Conservation (phyloP, 1,284 basidiomycete genomes). For the Tilletia walkeri region DNA sequence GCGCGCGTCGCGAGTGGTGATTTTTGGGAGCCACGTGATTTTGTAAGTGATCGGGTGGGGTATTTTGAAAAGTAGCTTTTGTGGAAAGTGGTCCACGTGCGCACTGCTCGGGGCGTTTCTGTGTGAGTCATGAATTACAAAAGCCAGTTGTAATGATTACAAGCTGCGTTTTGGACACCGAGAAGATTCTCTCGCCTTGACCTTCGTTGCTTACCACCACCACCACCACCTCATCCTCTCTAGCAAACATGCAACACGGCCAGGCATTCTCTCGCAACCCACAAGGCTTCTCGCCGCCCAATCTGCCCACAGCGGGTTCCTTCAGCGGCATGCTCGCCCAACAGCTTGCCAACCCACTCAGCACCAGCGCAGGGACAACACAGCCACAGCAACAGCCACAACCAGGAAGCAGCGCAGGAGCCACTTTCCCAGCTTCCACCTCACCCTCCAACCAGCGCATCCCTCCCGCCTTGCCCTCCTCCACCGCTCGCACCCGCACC, state of each 20-base stretch:
- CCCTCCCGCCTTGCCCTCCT: conserved; percentile 18
- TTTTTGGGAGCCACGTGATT: no score
- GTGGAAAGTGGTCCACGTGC: no score
- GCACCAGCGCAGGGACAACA: not conserved
- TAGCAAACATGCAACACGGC: conserved; percentile 3
- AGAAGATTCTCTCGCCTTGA: not conserved
- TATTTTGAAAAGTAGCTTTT: no score
- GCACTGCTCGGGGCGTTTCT: no score
- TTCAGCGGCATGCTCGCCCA: conserved; percentile 49
- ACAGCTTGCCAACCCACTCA: conserved; percentile 18
- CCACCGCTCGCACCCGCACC: conserved; percentile 29
- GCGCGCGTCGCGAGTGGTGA: no score
- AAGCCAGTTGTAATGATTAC: no score
- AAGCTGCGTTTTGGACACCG: no score
- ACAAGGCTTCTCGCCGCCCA: conserved; percentile 45
- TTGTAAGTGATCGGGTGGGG: no score
- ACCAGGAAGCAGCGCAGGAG: not conserved
- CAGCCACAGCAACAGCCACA: conserved; percentile 1
- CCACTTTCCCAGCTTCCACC: not conserved
- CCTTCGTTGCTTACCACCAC: not conserved
- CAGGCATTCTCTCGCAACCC: conserved; percentile 36
- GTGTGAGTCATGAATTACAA: no score
- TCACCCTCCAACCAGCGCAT: conserved; percentile 14
- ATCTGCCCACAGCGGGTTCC: conserved; percentile 31
- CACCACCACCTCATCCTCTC: not conserved